These are phyloP conservation scores for Wilcoxina mikolae DNA, from an alignment of 495 filamentous ascomycete genomes.

Conservation along the genomic window DNA sequence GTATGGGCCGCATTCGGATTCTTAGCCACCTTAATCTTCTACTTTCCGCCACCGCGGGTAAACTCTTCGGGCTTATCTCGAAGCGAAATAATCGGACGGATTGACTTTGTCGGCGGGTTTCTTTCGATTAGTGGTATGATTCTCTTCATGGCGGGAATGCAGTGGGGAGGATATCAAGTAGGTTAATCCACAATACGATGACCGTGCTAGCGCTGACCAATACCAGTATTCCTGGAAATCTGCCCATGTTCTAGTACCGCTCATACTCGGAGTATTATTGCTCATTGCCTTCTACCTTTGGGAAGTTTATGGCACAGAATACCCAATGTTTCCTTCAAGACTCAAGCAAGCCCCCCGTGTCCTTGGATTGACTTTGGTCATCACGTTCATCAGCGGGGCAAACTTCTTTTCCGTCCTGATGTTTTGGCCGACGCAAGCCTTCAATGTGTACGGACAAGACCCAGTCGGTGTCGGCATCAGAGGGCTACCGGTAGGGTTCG, in stretches of 20 bases:
- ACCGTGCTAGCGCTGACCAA: neutral
- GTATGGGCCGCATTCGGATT: constrained; percentile 49
- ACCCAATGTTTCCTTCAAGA: constrained; percentile 51
- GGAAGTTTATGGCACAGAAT: constrained; percentile 46
- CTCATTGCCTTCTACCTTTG: constrained; percentile 44
- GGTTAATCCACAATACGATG: neutral
- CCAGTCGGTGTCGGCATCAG: constrained; percentile 52
- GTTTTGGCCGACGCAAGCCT: constrained; percentile 61
- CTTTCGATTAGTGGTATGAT: constrained; percentile 51
- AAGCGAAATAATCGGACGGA: constrained; percentile 39
- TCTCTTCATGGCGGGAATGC: constrained; percentile 49
- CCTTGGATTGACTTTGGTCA: constrained; percentile 48
- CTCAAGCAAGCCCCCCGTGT: constrained; percentile 50
- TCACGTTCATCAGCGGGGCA: constrained; percentile 58
- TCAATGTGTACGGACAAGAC: constrained; percentile 60
- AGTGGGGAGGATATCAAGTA: constrained; percentile 55
- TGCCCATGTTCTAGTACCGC: constrained; percentile 44
- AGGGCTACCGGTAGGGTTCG: constrained; percentile 50
- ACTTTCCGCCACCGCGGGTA: constrained; percentile 48
- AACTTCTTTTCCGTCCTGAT: constrained; percentile 63
- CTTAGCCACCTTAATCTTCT: constrained; percentile 47
- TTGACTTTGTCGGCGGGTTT: constrained; percentile 55
- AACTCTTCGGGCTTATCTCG: constrained; percentile 38
- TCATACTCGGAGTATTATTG: constrained; percentile 42
- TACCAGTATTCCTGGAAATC: constrained; percentile 42